phyloP scores from a whole-genome alignment of 2,329 filamentous ascomycete species.

The Cytospora paraplurivora region DNA sequence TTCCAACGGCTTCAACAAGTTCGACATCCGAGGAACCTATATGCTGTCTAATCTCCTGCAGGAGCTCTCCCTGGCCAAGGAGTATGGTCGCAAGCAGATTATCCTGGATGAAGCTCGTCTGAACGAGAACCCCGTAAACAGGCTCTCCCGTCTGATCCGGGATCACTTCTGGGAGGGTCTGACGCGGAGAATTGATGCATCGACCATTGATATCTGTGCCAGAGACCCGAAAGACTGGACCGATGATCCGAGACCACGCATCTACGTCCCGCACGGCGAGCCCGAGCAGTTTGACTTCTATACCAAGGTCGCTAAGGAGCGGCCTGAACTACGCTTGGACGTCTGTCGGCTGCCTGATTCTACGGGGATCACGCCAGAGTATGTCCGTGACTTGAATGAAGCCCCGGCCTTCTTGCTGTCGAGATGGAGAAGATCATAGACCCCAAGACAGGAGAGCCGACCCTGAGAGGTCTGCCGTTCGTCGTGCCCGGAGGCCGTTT shows the following conservation, averaged over 20 bases:
- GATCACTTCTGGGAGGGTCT: slow-evolving; percentile 92
- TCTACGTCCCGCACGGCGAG: slow-evolving; percentile 84
- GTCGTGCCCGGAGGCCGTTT: slow-evolving; percentile 97
- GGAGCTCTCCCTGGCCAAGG: slow-evolving; percentile 89
- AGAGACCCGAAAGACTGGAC: slow-evolving; percentile 96
- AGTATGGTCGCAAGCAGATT: slow-evolving; percentile 86
- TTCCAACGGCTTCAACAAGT: slow-evolving; percentile 82
- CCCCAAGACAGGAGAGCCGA: slow-evolving; percentile 67
- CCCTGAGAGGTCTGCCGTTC: slow-evolving; percentile 81
- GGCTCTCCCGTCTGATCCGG: slow-evolving; percentile 82
- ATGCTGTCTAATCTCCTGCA: slow-evolving; percentile 96
- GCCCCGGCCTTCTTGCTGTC: slow-evolving; percentile 85
- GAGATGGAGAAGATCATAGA: slow-evolving; percentile 80
- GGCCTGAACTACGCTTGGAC: slow-evolving; percentile 84
- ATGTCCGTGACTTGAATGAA: slow-evolving; percentile 79
- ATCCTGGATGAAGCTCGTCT: slow-evolving; percentile 87
- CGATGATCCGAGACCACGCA: slow-evolving; percentile 80
- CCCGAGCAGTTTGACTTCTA: slow-evolving; percentile 93
- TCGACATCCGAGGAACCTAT: slow-evolving; percentile 93
- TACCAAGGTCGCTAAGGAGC: slow-evolving; percentile 71
- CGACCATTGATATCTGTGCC: slow-evolving; percentile 82
- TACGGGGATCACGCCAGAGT: slow-evolving; percentile 71
- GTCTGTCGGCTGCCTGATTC: slow-evolving; percentile 73
- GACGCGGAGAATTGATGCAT: slow-evolving; percentile 86
- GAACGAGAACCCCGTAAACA: slow-evolving; percentile 92